Evolutionary conservation across 1,284 basidiomycete species (phyloP), one percentile per base, ranked within the genome.

Genomic region (Papiliotrema terrestris): DNA sequence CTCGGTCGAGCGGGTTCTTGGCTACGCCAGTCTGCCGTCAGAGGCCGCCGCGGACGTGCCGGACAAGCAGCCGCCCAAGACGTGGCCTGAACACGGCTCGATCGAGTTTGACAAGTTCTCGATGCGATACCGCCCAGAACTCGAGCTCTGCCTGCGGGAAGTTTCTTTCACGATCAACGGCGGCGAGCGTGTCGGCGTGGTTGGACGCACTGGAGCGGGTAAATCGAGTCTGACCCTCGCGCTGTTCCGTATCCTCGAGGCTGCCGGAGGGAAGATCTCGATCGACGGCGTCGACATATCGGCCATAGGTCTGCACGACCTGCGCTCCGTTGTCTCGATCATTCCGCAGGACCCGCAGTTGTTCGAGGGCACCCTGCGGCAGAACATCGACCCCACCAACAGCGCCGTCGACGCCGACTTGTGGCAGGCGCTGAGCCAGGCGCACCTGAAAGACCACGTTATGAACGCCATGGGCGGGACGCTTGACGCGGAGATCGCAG

Each of bases 181-280:
- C 0, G 83, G 83, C 47, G 88, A 94, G 71, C 90, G 90, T 63
- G 83, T 96, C 48, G 91, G 91, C 20, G 77, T 94, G 3, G 86
- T 86, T 66, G 93, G 93, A 1, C 79, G 93, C 57, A 97, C 94
- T 0, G 92, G 94, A 1, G 89, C 91, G n/a, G 93, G 93, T 58
- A 96, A 96, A 78, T 88, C 86, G 26, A 88, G 88, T 2, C 82
- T 93, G 56, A 80, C 85, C 46, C 73, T 82, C 36, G 80, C 74
- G 4, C 67, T 78, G 8, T 77, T 78, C 63, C 67, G 74, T 1
- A 88, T 95, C 63, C 83, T 95, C 57, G 94, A 98, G 71, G 86
- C 89, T 0, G 79, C 82, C 0, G 79, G 80, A 45, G 95, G 94
- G 9, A 83, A 82, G 1, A 93, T 98, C 52, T 66, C 81, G 13